Evolutionary conservation across 148 eudicot genomes (phyloP).

Genomic region (Linanthus parryae): DNA sequence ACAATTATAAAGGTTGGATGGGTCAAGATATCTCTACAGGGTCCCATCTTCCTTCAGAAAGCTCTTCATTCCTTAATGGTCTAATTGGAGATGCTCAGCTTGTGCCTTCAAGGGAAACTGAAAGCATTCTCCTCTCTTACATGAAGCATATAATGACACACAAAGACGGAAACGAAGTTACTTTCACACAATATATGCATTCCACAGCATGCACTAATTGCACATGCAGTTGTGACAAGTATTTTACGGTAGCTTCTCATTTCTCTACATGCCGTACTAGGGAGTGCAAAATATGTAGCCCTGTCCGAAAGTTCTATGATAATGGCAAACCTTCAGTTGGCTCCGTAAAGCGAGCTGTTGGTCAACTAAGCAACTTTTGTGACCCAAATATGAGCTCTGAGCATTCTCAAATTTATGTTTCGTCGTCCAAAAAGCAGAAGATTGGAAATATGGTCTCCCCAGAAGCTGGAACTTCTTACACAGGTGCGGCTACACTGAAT

Average conservation of each 20-base stretch:
- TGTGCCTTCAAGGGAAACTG: conserved; percentile 4
- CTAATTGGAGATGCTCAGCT: conserved; percentile 8
- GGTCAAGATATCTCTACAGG: background rate
- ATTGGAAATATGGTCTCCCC: conserved; percentile 9
- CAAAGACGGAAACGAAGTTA: conserved; percentile 15
- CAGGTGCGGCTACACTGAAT: conserved; percentile 11
- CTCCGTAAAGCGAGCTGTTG: background rate
- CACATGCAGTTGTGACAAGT: conserved; percentile 36
- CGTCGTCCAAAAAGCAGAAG: conserved; percentile 45
- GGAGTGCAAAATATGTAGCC: conserved; percentile 36
- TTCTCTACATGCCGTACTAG: conserved; percentile 37
- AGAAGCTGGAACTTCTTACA: conserved; percentile 17
- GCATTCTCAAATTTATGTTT: too few relatives aligned
- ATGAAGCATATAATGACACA: conserved; percentile 19
- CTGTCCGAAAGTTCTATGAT: conserved; percentile 22
- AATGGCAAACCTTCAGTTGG: background rate
- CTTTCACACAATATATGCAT: conserved; percentile 41
- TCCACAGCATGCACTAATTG: conserved; percentile 25
- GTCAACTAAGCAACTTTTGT: background rate
- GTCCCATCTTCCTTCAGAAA: background rate
- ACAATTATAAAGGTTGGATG: too few relatives aligned
- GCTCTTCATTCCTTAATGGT: conserved; percentile 8
- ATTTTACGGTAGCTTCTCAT: conserved; percentile 29
- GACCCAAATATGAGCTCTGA: conserved; percentile 3
- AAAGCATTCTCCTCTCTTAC: conserved; percentile 32